phyloP scores from a whole-genome alignment of 345 rosid genomes.

The Ceriops zippeliana region DNA sequence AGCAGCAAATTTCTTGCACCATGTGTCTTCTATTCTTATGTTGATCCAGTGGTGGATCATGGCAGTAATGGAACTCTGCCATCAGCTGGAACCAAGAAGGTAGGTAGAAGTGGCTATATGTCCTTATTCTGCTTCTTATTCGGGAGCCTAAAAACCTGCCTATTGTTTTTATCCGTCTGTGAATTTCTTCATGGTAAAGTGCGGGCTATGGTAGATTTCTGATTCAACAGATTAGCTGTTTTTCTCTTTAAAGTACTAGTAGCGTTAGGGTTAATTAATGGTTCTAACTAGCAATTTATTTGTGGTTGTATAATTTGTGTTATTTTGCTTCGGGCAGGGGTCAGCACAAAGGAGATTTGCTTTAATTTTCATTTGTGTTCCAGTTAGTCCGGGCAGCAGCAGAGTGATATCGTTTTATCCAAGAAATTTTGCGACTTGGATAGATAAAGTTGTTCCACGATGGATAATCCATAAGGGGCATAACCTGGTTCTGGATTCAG shows the following conservation, averaged over 20 bases:
- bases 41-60: conserved; percentile 34
- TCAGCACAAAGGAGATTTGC: conserved; percentile 32
- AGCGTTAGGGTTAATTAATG: too few species aligned
- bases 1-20: conserved; percentile 58
- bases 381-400: conserved; percentile 77
- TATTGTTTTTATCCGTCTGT: too few species aligned
- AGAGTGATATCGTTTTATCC: conserved; percentile 79
- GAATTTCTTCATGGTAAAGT: too few species aligned
- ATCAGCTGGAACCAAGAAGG: conserved; percentile 39
- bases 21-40: conserved; percentile 50
- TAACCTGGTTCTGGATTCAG: conserved; percentile 78
- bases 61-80: conserved; percentile 32
- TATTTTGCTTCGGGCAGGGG: conserved; percentile 26
- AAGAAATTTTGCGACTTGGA: conserved; percentile 60
- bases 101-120: not conserved
- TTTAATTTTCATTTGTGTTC: conserved; percentile 68
- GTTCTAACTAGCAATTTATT: too few species aligned
- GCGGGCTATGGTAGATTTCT: too few species aligned
- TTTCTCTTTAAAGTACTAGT: too few species aligned
- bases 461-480: conserved; percentile 78
- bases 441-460: conserved; percentile 69
- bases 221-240: too few species aligned
- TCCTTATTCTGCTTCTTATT: not conserved
- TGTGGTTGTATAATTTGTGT: not conserved
- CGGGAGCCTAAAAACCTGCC: too few species aligned